Percentiles rank a stretch among this genome's conserved stretches.
phyloP scores from a whole-genome alignment of 306 rosid genomes.

The Cicer judaicum region DNA sequence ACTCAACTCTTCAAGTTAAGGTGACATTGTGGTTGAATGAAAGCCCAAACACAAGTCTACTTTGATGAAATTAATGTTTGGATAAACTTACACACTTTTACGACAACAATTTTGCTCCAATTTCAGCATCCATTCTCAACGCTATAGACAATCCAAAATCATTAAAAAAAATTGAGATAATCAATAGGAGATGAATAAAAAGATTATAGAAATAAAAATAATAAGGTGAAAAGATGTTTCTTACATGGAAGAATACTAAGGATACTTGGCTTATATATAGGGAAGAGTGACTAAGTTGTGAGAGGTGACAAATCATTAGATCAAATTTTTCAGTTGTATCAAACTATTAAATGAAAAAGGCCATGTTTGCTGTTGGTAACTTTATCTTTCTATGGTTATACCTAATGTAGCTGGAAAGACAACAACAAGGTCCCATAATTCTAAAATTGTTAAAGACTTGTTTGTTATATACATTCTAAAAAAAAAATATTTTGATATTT shows the following conservation, averaged over 20 bases:
- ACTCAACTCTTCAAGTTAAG: too few species aligned
- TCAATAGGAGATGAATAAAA: too few species aligned
- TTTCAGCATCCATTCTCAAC: too few species aligned
- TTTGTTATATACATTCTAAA: too few species aligned
- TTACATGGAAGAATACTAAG: background rate
- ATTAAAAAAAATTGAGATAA: too few species aligned
- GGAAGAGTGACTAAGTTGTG: background rate
- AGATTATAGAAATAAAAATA: background rate
- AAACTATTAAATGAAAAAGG: constrained; percentile 4
- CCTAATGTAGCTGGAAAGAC: constrained; percentile 13
- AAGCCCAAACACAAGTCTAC: too few species aligned
- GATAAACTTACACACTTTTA: too few species aligned
- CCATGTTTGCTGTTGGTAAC: background rate
- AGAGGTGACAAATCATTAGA: background rate
- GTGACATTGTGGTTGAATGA: too few species aligned
- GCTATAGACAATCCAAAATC: too few species aligned
- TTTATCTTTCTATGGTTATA: constrained; percentile 9
- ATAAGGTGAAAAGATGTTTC: background rate
- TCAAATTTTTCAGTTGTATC: constrained; percentile 3
- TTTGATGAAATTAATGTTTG: too few species aligned
- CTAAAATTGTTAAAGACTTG: background rate
- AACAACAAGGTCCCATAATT: background rate
- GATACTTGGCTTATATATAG: background rate
- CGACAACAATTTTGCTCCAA: too few species aligned
- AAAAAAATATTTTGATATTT: too few species aligned